These are phyloP conservation scores for Dovyalis caffra DNA, from an alignment of 345 rosid genomes.

Conservation along the genomic window DNA sequence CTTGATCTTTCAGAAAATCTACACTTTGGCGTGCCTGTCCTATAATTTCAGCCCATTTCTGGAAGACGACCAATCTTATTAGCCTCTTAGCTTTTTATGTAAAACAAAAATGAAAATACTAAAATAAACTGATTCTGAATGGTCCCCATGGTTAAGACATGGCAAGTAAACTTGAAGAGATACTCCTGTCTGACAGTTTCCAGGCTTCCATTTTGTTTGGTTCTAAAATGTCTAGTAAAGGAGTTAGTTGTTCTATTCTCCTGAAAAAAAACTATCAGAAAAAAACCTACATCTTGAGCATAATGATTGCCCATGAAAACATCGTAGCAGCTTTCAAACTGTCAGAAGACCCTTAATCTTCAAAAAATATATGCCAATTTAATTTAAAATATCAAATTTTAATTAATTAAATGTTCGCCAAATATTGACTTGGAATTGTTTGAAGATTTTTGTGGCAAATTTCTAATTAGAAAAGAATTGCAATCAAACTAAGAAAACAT, in stretches of 20 bases:
- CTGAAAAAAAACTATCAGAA: not conserved
- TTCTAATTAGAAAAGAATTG: not conserved
- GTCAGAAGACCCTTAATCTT: not conserved
- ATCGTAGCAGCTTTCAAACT: not conserved
- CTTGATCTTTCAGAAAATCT: constrained; percentile 87
- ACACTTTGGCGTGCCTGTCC: constrained; percentile 95
- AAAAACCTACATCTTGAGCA: not conserved
- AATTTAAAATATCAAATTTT: not conserved
- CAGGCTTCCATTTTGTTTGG: not conserved
- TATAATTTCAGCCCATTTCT: constrained; percentile 98
- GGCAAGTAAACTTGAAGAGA: not conserved
- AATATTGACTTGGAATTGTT: not conserved
- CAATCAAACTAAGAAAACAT: not conserved
- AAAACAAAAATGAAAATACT: not conserved
- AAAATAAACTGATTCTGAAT: constrained; percentile 57
- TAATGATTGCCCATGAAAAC: not conserved
- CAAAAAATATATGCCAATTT: not conserved
- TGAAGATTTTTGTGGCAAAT: not conserved
- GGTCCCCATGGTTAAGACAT: not conserved
- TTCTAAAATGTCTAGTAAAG: not conserved
- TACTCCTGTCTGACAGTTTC: not conserved
- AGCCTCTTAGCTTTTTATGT: not conserved
- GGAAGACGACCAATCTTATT: constrained; percentile 30
- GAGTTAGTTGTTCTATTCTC: not conserved
- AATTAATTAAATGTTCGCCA: not conserved